Evolutionary conservation across 352 stramenopile genomes (phyloP).

Genomic region (Globisporangium camurandrum): DNA sequence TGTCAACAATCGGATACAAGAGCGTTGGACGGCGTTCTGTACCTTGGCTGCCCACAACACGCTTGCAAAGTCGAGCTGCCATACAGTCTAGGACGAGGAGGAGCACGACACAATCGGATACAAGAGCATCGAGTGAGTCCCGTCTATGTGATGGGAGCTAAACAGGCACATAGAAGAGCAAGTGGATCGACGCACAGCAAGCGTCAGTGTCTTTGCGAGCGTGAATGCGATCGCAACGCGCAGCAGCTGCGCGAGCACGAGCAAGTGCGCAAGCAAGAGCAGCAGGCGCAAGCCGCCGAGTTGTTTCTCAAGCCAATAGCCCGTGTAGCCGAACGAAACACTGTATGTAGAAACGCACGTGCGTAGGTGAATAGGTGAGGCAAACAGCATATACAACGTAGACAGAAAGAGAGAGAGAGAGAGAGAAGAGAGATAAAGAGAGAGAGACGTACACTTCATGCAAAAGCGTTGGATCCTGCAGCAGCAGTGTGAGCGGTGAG

Average conservation of each 20-base stretch:
- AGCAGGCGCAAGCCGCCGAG: constrained; percentile 17
- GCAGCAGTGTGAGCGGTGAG: constrained; percentile 2
- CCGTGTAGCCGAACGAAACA: constrained; percentile 20
- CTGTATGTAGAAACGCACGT: constrained; percentile 1
- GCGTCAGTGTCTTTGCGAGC: constrained; percentile 7
- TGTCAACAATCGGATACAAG: not conserved
- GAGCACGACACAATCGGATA: not conserved
- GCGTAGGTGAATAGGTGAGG: not conserved
- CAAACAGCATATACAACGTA: no score
- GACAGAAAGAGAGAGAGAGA: not conserved
- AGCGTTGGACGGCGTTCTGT: not conserved
- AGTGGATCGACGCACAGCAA: no score
- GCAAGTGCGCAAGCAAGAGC: constrained; percentile 11
- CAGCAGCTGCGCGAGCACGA: constrained; percentile 17
- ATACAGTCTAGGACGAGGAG: not conserved
- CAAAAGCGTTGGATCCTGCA: constrained; percentile 6
- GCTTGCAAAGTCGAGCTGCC: constrained; percentile 15
- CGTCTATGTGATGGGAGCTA: not conserved
- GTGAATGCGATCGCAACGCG: constrained; percentile 13
- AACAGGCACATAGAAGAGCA: constrained; percentile 3
- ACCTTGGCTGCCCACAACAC: constrained; percentile 22
- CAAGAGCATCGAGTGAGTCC: not conserved
- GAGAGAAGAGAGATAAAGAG: no score
- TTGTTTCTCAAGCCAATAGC: constrained; percentile 19
- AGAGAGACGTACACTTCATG: constrained; percentile 12